A percentile compares a stretch with the other conserved stretches of the same genome.
phyloP scores from a whole-genome alignment of 2,329 filamentous ascomycete genomes.

The Penicillium corylophilum region DNA sequence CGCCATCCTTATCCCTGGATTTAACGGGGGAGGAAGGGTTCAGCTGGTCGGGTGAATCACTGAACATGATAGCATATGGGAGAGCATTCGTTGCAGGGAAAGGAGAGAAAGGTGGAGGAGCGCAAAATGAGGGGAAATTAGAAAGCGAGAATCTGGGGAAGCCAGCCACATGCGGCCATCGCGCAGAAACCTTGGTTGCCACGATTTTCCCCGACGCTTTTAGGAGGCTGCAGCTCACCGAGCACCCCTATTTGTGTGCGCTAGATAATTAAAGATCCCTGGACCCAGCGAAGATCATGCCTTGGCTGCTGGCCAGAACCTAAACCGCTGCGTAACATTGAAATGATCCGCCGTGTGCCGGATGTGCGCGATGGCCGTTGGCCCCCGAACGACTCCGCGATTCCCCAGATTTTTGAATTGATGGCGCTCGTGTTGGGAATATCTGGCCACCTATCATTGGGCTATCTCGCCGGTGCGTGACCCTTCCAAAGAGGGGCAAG shows the following conservation, averaged over 20 bases:
- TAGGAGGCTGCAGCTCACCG: background rate
- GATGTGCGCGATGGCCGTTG: background rate
- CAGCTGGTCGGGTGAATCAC: slow-evolving; percentile 6
- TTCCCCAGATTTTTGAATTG: slow-evolving; percentile 1
- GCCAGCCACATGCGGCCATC: background rate
- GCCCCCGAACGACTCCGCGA: background rate
- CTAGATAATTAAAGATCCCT: background rate
- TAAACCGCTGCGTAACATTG: background rate
- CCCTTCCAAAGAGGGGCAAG: background rate
- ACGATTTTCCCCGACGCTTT: background rate
- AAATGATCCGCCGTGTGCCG: background rate
- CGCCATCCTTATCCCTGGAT: slow-evolving; percentile 19
- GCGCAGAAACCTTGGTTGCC: background rate
- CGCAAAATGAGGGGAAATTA: background rate
- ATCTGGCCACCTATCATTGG: background rate
- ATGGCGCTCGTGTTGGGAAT: no score
- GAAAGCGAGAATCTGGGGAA: slow-evolving; percentile 10
- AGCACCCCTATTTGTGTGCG: background rate
- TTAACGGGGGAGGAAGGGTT: slow-evolving; percentile 7
- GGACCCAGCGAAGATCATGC: background rate
- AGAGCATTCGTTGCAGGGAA: background rate
- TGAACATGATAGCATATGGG: slow-evolving; percentile 9
- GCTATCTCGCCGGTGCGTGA: background rate
- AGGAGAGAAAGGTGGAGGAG: background rate
- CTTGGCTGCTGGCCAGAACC: background rate